Base-by-base conservation (phyloP, 1,139 yeast genomes). In the Sugiyamaella neomexicana region DNA sequence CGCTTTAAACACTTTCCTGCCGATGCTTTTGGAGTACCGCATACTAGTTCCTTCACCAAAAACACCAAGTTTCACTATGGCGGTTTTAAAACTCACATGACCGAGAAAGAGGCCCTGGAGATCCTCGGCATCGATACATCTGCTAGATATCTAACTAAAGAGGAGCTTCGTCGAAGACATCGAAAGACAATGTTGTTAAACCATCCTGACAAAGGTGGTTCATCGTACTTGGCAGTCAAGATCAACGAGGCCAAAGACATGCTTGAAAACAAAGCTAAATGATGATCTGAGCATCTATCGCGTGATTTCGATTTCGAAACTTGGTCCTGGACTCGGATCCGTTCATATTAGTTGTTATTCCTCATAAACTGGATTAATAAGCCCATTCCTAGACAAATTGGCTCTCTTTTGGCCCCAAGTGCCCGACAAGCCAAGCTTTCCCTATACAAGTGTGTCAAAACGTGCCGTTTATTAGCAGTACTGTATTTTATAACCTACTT, bases 151-250 rank as follows among this genome's bases (percentile, higher is more conserved):
- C 61, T 63, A 15, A 63, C 64, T 13, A 53, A 50, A 37, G 61
- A 57, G 16, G 75, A 79, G 48, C 72, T 88, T 45, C 77, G 79
- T 55, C 74, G 75, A 53, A 72, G 81, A 58, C 89, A 87, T 67
- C 73, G 93, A 54, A 73, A 72, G 53, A 75, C 84, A 62, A 86
- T 87, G 86, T 73, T 85, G 52, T 64, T 75, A 52, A 88, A 81
- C 63, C 96, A 87, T 66, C 95, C 96, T 0, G 96, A 87, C 67
- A 79, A 77, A 60, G 84, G 86, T 5, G 96, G 96, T 0, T 83
- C 89, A 60, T 78, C 80, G 51, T 86, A 82, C 63, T 60, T 87
- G 48, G 83, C 89, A 2, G 82, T 83, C 75, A 85, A 87, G 66
- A 82, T 88, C 57, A 87, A 88, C 67, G 85, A 83, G 66, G 95